Conservation (phyloP, 768 basidiomycete genomes). For the Gelatoporia subvermispora region DNA sequence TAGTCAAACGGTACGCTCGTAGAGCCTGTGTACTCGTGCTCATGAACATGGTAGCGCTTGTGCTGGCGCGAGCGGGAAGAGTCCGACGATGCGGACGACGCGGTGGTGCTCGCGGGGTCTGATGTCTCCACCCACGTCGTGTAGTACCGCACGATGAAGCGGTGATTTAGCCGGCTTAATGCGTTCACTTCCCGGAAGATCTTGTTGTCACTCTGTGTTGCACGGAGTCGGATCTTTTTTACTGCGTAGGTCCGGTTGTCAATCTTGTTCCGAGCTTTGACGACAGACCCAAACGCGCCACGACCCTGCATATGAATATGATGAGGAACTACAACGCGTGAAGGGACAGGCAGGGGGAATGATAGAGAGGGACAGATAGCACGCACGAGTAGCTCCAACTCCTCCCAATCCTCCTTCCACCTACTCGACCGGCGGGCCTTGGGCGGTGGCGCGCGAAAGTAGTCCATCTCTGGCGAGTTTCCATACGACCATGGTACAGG, state of each 20-base stretch:
- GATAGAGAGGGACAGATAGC: background rate
- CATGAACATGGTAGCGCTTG: no score
- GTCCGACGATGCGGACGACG: conserved; percentile 35
- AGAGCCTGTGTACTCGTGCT: conserved; percentile 30
- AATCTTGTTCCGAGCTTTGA: conserved; percentile 87
- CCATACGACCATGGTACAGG: conserved; percentile 40
- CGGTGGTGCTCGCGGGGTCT: conserved; percentile 44
- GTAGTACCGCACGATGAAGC: conserved; percentile 88
- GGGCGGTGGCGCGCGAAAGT: conserved; percentile 41
- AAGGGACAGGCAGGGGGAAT: background rate
- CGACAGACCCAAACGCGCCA: conserved; percentile 91
- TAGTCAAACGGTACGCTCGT: conserved; percentile 45
- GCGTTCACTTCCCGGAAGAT: conserved; percentile 91
- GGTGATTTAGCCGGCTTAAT: conserved; percentile 81
- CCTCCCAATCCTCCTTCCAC: conserved; percentile 94
- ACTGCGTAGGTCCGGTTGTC: conserved; percentile 85
- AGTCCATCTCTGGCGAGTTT: conserved; percentile 63
- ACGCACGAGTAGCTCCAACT: conserved; percentile 73
- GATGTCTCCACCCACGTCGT: conserved; percentile 85
- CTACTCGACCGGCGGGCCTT: conserved; percentile 56
- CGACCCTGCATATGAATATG: conserved; percentile 51
- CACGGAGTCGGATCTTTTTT: conserved; percentile 83
- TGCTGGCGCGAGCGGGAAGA: no score
- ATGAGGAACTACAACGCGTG: background rate
- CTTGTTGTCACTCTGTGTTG: conserved; percentile 74